Evolutionary conservation across 2,329 filamentous ascomycete species (phyloP).

Genomic region (Blumeria graminis): DNA sequence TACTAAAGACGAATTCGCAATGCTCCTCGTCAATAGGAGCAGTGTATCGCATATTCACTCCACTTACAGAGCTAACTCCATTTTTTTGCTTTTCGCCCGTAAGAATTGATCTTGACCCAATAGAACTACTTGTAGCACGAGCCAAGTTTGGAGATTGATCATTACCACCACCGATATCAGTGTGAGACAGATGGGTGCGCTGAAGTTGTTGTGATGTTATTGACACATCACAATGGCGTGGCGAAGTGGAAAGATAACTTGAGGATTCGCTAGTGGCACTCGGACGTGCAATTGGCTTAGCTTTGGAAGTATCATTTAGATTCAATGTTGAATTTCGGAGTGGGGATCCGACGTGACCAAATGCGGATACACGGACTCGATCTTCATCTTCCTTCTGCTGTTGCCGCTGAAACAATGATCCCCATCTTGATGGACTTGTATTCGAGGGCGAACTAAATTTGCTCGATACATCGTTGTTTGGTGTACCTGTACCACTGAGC

Average conservation of each 20-base stretch:
- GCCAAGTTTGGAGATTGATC: conserved; percentile 24
- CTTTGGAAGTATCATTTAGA: conserved; percentile 21
- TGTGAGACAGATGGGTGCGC: conserved; percentile 23
- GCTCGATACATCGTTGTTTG: conserved; percentile 21
- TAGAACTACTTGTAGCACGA: conserved; percentile 19
- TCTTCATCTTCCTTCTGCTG: conserved; percentile 28
- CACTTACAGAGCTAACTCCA: conserved; percentile 24
- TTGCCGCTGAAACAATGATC: conserved; percentile 33
- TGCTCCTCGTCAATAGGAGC: conserved; percentile 43
- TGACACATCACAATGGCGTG: conserved; percentile 24
- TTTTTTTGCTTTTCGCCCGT: conserved; percentile 32
- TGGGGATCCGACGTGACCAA: conserved; percentile 41
- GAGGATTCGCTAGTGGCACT: conserved; percentile 12
- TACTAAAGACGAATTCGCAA: conserved; percentile 37
- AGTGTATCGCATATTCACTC: conserved; percentile 28
- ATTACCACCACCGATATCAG: too few relatives aligned
- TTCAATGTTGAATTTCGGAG: conserved; percentile 38
- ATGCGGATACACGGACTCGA: conserved; percentile 25
- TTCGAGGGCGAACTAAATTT: conserved; percentile 37
- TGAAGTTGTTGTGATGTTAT: conserved; percentile 38
- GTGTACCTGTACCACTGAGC: conserved; percentile 19
- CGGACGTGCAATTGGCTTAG: conserved; percentile 19
- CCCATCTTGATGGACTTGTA: conserved; percentile 36
- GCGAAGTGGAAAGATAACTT: conserved; percentile 13
- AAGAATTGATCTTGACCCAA: conserved; percentile 17